Conservation (phyloP, 805 yeast genomes). For the Wickerhamiella kazuoi region DNA sequence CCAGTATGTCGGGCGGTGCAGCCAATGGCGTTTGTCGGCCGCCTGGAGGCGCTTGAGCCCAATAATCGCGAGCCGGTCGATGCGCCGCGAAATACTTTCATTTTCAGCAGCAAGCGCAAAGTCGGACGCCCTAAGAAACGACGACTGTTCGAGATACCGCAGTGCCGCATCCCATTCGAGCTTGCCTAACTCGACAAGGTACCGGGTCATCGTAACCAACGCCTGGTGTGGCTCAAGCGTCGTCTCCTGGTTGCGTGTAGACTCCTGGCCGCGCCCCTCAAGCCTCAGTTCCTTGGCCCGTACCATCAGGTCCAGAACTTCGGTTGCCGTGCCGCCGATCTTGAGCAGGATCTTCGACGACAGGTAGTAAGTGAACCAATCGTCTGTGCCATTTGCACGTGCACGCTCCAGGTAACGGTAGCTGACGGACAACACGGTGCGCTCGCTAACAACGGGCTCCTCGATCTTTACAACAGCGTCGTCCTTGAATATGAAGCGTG, state of each 20-base stretch:
- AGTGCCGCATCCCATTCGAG: conserved; percentile 9
- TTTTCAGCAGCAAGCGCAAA: too few relatives aligned
- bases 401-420: conserved; percentile 32
- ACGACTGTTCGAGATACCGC: background rate
- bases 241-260: conserved; percentile 8
- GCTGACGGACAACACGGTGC: conserved; percentile 22
- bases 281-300: conserved; percentile 12
- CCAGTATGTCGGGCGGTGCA: conserved; percentile 65
- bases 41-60: conserved; percentile 31
- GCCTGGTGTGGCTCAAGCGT: conserved; percentile 5
- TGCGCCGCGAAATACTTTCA: background rate
- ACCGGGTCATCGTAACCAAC: conserved; percentile 28
- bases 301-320: conserved; percentile 27
- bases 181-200: background rate
- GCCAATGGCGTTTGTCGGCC: conserved; percentile 77
- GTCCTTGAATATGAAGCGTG: conserved; percentile 16
- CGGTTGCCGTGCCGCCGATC: conserved; percentile 20
- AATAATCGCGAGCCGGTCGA: background rate
- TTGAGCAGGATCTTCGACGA: conserved; percentile 43
- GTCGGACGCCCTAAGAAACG: background rate
- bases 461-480: conserved; percentile 12
- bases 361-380: conserved; percentile 48
- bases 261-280: background rate
- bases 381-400: conserved; percentile 25
- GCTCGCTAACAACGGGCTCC: conserved; percentile 3